These are phyloP conservation scores for Alnus rubra DNA, from an alignment of 306 rosid species.

Conservation along the genomic window DNA sequence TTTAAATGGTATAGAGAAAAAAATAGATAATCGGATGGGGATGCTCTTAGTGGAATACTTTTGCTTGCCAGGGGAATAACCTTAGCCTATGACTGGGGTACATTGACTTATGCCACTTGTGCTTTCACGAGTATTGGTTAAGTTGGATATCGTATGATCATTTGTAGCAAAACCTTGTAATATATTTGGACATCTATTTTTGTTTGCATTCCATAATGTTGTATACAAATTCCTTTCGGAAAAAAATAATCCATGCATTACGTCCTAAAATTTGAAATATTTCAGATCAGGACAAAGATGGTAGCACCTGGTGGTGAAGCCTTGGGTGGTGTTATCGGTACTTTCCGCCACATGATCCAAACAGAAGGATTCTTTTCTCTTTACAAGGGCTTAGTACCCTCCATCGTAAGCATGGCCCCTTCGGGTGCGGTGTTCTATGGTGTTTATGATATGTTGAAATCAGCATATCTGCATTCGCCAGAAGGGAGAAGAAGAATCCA, in stretches of 20 bases:
- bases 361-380: conserved; percentile 94
- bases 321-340: conserved; percentile 88
- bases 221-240: not conserved
- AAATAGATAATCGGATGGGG: too few species aligned
- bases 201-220: not conserved
- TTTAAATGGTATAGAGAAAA: too few species aligned
- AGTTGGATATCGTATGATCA: not conserved
- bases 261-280: conserved; percentile 23
- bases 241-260: not conserved
- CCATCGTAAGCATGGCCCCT: conserved; percentile 94
- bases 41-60: not conserved
- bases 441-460: conserved; percentile 83
- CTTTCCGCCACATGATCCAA: conserved; percentile 78
- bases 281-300: conserved; percentile 88
- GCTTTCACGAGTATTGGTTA: not conserved
- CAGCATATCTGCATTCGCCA: conserved; percentile 85
- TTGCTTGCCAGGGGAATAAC: not conserved
- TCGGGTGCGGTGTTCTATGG: conserved; percentile 96
- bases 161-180: not conserved
- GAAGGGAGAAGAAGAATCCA: conserved; percentile 82
- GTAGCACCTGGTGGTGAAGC: conserved; percentile 98
- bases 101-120: not conserved
- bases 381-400: conserved; percentile 93
- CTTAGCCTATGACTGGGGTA: not conserved
- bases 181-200: not conserved